Conservation (phyloP, 2,329 filamentous ascomycete genomes). For the Aspergillus neoniger region DNA sequence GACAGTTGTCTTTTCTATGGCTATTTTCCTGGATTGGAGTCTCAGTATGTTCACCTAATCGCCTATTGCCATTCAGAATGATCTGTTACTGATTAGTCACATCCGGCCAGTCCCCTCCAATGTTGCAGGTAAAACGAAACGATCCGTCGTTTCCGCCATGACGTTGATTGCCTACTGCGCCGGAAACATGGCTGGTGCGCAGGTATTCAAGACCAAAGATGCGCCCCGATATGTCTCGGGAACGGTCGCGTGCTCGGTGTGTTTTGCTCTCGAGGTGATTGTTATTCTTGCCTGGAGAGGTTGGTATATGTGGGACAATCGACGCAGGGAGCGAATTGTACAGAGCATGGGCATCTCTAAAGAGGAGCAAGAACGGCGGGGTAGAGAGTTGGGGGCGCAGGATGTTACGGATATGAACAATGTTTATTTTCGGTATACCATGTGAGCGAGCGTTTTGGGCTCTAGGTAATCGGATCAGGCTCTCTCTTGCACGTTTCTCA, state of each 20-base stretch:
- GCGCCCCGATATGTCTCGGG: neutral
- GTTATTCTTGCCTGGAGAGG: neutral
- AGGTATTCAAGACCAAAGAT: neutral
- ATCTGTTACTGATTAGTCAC: no score
- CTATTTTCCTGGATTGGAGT: neutral
- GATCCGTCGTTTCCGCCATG: neutral
- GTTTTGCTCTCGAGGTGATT: neutral
- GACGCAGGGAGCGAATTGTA: neutral
- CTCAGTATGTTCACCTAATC: no score
- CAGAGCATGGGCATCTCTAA: neutral
- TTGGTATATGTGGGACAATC: conserved; percentile 2
- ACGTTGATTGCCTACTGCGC: conserved; percentile 4
- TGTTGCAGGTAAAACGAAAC: conserved; percentile 3
- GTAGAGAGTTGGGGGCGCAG: neutral
- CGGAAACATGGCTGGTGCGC: conserved; percentile 4
- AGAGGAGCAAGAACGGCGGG: neutral
- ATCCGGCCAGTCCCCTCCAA: neutral
- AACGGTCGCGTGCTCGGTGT: neutral
- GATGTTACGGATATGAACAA: conserved; percentile 8
- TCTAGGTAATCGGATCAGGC: neutral
- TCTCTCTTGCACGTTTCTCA: no score
- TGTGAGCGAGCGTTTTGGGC: neutral
- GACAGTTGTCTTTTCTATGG: neutral
- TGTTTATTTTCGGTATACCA: conserved; percentile 5
- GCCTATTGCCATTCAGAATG: no score